Base-by-base conservation (phyloP, 2,329 filamentous ascomycete genomes). In the Neofusicoccum laricinum region DNA sequence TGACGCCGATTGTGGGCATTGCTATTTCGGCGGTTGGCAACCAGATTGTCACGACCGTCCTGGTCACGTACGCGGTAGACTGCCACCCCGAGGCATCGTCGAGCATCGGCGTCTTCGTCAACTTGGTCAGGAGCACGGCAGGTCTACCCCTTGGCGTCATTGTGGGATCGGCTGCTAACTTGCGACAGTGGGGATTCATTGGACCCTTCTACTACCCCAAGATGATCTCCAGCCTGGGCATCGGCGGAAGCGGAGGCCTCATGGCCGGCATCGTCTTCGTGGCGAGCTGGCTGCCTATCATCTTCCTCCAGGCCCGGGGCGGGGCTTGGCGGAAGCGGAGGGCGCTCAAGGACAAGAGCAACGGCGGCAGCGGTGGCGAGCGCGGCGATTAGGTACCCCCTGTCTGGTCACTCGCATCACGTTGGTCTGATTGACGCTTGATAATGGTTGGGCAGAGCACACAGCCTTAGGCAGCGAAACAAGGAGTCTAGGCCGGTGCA, bases 41-140 rank as follows among this genome's bases (percentile, higher is more conserved):
- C 65, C 86, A 88, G 71, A 82, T 88, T 46, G 79, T 87, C 15
- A 88, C 86, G 0, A 88, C 86, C 0, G 82, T 87, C 2, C 70
- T 86, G 48, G 82, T 86, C 25, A 87, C 86, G 0, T 88, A 87
- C 70, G 82, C 85, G 0, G 82, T 88, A 0, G 86, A 88, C 67
- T 85, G 83, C 68, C 81, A 86, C 66, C 79, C 76, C 2, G 77
- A 83, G 32, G 79, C 85, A 45, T 78, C 84, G 0, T 81, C 81
- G 0, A 81, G 81, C 61, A 79, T 88, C 17, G 86, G 85, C 2
- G 84, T 86, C 0, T 87, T 87, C 66, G 80, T 88, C 67, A 86
- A 81, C 3, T 78, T 87, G 62, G 79, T 86, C 2, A 77, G 85
- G 7, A 82, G 84, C 64, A 81, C 63, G 32, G 62, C 58, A 49